A percentile compares a stretch with the other conserved stretches of the same genome.
phyloP scores from a whole-genome alignment of 208 protist species.

The Acanthamoeba royreba region DNA sequence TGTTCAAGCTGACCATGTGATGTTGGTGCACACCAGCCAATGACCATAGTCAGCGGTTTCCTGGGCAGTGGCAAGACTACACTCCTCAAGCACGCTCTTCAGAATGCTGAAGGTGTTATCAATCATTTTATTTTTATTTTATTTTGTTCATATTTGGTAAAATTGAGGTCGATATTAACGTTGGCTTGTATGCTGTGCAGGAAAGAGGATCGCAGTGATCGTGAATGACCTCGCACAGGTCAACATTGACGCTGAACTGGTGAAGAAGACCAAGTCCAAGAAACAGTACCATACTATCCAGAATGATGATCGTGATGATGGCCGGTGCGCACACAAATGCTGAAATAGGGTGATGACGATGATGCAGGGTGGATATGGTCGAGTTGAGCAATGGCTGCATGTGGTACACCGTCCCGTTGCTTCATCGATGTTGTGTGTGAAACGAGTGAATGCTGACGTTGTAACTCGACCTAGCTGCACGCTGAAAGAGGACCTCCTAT shows the following conservation, averaged over 20 bases:
- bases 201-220: constrained; percentile 63
- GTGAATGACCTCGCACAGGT: constrained; percentile 84
- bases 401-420: constrained; percentile 73
- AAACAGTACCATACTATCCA: not conserved
- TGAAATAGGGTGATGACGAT: not conserved
- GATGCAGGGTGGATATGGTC: constrained; percentile 68
- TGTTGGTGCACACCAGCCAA: not conserved
- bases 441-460: no score
- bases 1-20: not conserved
- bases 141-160: no score
- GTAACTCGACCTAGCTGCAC: no score
- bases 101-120: constrained; percentile 58
- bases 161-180: no score
- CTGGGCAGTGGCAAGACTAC: constrained; percentile 79
- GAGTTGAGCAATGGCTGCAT: constrained; percentile 79
- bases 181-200: not conserved
- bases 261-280: not conserved
- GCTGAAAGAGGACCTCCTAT: constrained; percentile 75
- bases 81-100: constrained; percentile 74
- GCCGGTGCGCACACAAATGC: not conserved
- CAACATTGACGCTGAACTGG: constrained; percentile 70
- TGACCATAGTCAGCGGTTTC: constrained; percentile 72
- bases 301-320: not conserved
- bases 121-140: not conserved
- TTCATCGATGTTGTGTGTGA: not conserved